Evolutionary conservation across 345 rosid genomes (phyloP), one percentile per base, ranked within the genome.

Genomic region (Balakata baccata): DNA sequence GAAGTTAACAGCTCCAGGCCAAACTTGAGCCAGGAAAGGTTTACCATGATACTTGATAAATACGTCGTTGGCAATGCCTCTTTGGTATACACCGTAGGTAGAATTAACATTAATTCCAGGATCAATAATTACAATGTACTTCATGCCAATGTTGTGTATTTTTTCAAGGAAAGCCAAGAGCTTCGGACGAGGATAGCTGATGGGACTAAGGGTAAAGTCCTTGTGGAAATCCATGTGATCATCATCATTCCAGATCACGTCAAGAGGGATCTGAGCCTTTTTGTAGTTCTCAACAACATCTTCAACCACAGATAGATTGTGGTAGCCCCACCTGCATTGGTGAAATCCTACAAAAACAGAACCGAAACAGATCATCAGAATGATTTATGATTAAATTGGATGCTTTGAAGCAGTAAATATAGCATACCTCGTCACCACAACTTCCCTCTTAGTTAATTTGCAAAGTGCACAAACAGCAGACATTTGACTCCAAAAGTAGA

Each of bases 301-400:
- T 85, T 95, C 99, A 3, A 93, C 86, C 3, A 93, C 98, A 20
- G 99, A 92, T 53, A 95, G 78, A 81, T 95, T 95, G 77, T 79
- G 97, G 84, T 95, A 95, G 63, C 98, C 99, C 99, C 99, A 95
- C 77, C 98, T 84, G 68, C 99, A 95, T 75, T 93, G 98, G 77
- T 95, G 98, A 84, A 95, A 95, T 22, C 99, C 97, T 93, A 87
- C 52, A 76, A 47, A 59, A 77, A 50, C 75, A 76, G 34, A 68
- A 57, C 14, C 12, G 61, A 16, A 56, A 4, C 47, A 43, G 47
- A 57, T n/a, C 18, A 68, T 64, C 47, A 52, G 57, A 64, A 43
- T 69, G 65, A 68, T 37, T 18, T 5, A 46, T 12, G 43, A 67
- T 9, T 14, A 43, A 17, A 25, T 50, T 25, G 12, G 58, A 16